Base-by-base conservation (phyloP, 306 rosid species). In the Pueraria montana region DNA sequence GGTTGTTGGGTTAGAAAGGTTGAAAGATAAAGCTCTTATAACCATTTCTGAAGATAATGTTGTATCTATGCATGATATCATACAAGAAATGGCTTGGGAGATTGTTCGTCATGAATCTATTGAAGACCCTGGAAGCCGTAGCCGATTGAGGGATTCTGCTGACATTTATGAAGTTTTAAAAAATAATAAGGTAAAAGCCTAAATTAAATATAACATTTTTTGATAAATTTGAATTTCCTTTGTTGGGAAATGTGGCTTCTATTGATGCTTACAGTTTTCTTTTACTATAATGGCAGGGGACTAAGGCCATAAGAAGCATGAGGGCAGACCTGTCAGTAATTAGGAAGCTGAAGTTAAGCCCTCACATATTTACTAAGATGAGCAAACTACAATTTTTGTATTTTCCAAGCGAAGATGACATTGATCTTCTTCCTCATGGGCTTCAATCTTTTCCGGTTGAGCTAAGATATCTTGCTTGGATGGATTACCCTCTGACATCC, bases 381-480 rank as follows among this genome's bases (percentile, higher is more conserved):
- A 68, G 2, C 4, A 63, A 62, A 26, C 48, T 74, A 11, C 23
- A 26, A 9, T 83, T 71, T 49, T 46, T 83, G 8, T 2, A 61
- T 4, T 21, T 83, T 40, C 1, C 5, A 12, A 8, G 13, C 2
- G 0, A 5, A 12, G 20, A 36, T 23, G 21, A 0, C 9, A 8
- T 59, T 27, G 11, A 11, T 43, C 48, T 55, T 65, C 48, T 74
- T 55, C 72, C 77, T 43, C 16, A 43, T 1, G 84, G 55, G 4
- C 87, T 74, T 55, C 32, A 34, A 32, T 36, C 11, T 30, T 38
- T 83, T 0, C 66, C 86, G 5, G 7, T 6, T 8, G 74, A 20
- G n/a, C 40, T 83, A 50, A 83, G 68, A 26, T 45, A 30, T 38
- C 67, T 83, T 23, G 12, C 9, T 6, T 72, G 86, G 86, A 34